Conservation (phyloP, 768 basidiomycete genomes). For the Nevesoporus exiguus region DNA sequence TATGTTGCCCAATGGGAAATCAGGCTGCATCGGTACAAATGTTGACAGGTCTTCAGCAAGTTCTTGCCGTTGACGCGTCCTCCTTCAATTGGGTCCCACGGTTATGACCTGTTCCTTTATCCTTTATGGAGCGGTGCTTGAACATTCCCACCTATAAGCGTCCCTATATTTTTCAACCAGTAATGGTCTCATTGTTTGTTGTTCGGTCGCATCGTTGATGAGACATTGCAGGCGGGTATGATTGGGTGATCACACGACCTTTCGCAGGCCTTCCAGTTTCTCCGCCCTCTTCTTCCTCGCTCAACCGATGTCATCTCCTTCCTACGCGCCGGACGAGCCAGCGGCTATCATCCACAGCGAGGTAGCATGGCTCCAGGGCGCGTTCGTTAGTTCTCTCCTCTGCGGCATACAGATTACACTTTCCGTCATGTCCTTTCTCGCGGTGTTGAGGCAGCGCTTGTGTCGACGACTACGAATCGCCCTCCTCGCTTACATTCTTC, state of each 20-base stretch:
- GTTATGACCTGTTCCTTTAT: neutral
- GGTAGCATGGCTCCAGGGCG: conserved; percentile 21
- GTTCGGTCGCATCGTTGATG: conserved; percentile 1
- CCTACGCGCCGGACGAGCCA: conserved; percentile 2
- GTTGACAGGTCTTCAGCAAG: too few relatives aligned
- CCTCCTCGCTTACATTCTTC: conserved; percentile 13
- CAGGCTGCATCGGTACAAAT: neutral
- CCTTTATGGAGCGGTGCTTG: neutral
- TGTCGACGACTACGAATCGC: conserved; percentile 9
- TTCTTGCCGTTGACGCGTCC: neutral
- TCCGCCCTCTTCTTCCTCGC: neutral
- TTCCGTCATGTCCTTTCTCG: conserved; percentile 18
- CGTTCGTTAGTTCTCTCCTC: conserved; percentile 19
- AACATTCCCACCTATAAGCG: conserved; percentile 2
- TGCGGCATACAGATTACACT: conserved; percentile 20
- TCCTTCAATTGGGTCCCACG: neutral
- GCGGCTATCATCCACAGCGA: neutral
- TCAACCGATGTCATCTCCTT: conserved; percentile 5
- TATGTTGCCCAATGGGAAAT: neutral
- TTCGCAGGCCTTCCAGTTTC: conserved; percentile 4
- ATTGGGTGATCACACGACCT: neutral
- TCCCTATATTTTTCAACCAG: conserved; percentile 8
- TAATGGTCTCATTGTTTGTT: neutral
- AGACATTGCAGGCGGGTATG: neutral
- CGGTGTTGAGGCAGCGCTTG: conserved; percentile 14